Evolutionary conservation across 139 green algal species (phyloP), one percentile per base, ranked within the genome.

Genomic region (Picocystis salinarum): DNA sequence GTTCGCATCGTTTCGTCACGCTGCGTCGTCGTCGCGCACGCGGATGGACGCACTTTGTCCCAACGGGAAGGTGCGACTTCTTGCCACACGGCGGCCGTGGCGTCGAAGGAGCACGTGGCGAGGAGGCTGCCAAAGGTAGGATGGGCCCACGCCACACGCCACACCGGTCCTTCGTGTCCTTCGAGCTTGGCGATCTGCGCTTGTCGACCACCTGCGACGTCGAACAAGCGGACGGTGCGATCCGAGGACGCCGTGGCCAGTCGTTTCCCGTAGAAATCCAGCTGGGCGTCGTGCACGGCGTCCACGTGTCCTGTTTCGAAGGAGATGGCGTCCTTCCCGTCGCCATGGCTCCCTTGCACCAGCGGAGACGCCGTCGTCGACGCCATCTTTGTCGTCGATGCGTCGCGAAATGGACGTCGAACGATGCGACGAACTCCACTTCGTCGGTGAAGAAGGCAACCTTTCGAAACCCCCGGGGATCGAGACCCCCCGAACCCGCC

Each of bases 251-350:
- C 83, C 0, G 88, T 96, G 12, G 89, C 89, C 0, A 99, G 42
- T 1, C 80, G 62, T 25, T 77, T 74, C 13, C 89, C 88, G 46
- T 96, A 99, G 37, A 96, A 99, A 33, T 99, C 89, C 9, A 95
- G 69, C 60, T 91, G 75, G 0, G 69, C 67, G 48, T 92, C 84
- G 52, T 95, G 82, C 7, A 53, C 46, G 10, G 26, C 36, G 10
- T 44, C 36, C 36, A 20, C 26, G 36, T 44, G 36, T 7, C 36
- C 36, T 18, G 36, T 19, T 19, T 44, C 36, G 36, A 44, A 44
- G 36, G 20, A 28, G 20, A 44, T 7, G 9, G 36, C 7, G 15
- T 19, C 36, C 10, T 19, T 10, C 7, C n/a, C n/a, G 36, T 44
- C 7, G 36, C 36, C 36, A 44, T 44, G 7, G 36, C 36, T 7